Evolutionary conservation across 257 asterid genomes (phyloP), one percentile per base, ranked within the genome.

Genomic region (Nyctanthes arbortristis): DNA sequence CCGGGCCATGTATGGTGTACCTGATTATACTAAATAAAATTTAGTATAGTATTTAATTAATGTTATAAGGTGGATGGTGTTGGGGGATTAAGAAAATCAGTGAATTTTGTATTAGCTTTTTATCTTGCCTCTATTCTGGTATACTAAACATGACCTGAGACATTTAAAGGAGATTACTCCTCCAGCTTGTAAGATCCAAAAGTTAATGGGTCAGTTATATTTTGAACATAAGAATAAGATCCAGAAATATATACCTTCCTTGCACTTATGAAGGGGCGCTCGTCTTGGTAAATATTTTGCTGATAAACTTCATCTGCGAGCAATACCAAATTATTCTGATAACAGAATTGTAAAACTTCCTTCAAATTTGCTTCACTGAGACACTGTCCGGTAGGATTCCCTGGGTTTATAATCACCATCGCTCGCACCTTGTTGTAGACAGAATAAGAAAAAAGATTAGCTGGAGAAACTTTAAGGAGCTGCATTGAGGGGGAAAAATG

Each of bases 281-380:
- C 99, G 37, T 91, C 99, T 78, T 91, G 99, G 91, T 94, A 94
- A 63, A 94, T 79, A 63, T 94, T 94, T 83, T 91, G 97, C 88
- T 94, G 99, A 81, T 94, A 94, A 70, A 94, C 99, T 84, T 94
- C 99, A 66, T 94, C 99, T 24, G 88, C 99, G 55, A 93, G 96
- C 84, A 93, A 80, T 16, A 80, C 93, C 76, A 93, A 63, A 57
- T 86, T 89, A 85, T 93, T 93, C 75, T 81, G 87, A 82, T 89
- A 85, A 81, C 99, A 93, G 79, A 89, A 91, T 34, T 67, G 78
- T 18, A 93, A 3, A 4, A 93, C 77, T 69, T 89, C 91, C 73
- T 31, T 81, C 45, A 93, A 84, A 82, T 93, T 93, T 36, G 91
- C 90, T 73, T 55, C 89, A 64, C 99, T 91, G 30, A 93, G 96